Evolutionary conservation across 768 basidiomycete species (phyloP), one percentile per base, ranked within the genome.

Genomic region (Trametes cubensis): DNA sequence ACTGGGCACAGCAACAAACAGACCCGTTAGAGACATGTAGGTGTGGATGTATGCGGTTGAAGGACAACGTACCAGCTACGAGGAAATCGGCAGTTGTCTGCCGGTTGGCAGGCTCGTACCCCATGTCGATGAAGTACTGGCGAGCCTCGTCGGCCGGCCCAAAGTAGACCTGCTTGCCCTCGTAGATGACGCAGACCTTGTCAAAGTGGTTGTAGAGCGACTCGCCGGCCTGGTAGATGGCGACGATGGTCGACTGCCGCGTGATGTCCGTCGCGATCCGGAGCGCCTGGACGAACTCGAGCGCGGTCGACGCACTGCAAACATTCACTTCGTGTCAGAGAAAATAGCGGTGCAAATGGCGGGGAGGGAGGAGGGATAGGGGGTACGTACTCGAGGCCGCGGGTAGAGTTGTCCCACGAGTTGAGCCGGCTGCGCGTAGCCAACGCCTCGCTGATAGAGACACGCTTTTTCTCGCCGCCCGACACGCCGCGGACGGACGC

Each of bases 151-250:
- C 74, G 2, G 85, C 84, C 6, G 83, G 83, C 2, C 92, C 92
- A 58, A 83, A 93, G 76, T 88, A 94, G 26, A 84, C 85, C 81
- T 88, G 86, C 39, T 79, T 76, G 4, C 90, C 89, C 60, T 87
- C 87, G 73, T 88, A 83, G 68, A 94, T 81, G 39, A 93, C 83
- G 70, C 88, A 86, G 38, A 93, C 88, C 71, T 92, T 91, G 79
- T 92, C 89, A 70, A 93, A 94, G 45, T 81, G 76, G 21, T 81
- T 61, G 61, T 85, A 88, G 0, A 88, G 70, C 2, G 79, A 78
- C 70, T 93, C 90, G 53, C 87, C 87, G 8, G 90, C 92, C 73
- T 94, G 92, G 73, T 94, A 94, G 40, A 95, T 83, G 0, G 90
- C 88, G n/a, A 90, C 89, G 60, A 94, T 81, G 0, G 87, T 91